Evolutionary conservation across 192 early-diverging fungal genomes (phyloP).

Genomic region (Hyaloraphidium curvatum): DNA sequence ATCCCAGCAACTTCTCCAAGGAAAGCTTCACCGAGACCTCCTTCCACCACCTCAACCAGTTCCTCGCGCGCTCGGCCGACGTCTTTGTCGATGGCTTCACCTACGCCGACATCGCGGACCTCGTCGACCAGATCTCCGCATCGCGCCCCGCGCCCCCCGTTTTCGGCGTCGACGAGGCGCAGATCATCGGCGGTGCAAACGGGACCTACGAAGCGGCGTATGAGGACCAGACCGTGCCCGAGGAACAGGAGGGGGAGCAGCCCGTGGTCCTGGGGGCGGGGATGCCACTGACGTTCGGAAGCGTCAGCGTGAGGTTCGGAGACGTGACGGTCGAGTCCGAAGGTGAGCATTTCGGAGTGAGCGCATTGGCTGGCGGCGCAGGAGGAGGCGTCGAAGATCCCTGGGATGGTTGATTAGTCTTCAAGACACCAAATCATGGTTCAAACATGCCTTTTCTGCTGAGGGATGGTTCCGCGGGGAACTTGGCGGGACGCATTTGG

Average conservation of each 20-base stretch:
- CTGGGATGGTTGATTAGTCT: slow-evolving; percentile 12
- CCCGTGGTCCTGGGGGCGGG: slow-evolving; percentile 5
- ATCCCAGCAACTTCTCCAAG: background rate
- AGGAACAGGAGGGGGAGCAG: background rate
- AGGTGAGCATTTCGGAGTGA: slow-evolving; percentile 6
- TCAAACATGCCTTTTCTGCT: too few relatives aligned
- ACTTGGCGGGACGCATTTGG: too few relatives aligned
- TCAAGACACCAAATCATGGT: slow-evolving; percentile 8
- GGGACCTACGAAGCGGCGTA: background rate
- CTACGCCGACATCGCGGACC: slow-evolving; percentile 10
- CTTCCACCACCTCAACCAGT: slow-evolving; percentile 9
- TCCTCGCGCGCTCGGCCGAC: slow-evolving; percentile 5
- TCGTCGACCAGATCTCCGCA: slow-evolving; percentile 10
- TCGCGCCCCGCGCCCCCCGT: slow-evolving; percentile 9
- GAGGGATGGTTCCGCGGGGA: too few relatives aligned
- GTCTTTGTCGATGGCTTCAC: slow-evolving; percentile 7
- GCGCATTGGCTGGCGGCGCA: background rate
- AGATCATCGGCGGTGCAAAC: background rate
- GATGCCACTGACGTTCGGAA: background rate
- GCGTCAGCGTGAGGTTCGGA: background rate
- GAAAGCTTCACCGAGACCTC: slow-evolving; percentile 7
- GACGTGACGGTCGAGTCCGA: background rate
- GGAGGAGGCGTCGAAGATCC: too few relatives aligned
- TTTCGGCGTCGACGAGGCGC: background rate
- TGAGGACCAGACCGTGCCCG: background rate